phyloP scores from a whole-genome alignment of 1,284 basidiomycete species.

The Puccinia triticina region DNA sequence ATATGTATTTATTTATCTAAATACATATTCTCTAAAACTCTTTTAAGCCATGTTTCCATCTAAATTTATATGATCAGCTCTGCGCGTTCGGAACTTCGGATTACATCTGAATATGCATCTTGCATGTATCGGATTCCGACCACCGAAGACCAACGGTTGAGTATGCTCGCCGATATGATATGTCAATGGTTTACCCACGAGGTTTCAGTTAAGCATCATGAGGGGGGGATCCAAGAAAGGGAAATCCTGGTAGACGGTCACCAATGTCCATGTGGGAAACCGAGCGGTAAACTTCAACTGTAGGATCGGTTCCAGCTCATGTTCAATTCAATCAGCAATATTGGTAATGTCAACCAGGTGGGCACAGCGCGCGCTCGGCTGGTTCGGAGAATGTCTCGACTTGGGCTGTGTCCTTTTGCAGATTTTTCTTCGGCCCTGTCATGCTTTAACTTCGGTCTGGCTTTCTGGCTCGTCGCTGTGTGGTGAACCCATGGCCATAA shows the following conservation, averaged over 20 bases:
- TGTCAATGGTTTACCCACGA: neutral
- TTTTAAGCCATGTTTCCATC: no score
- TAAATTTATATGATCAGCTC: no score
- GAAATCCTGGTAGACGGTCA: neutral
- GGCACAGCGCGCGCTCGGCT: neutral
- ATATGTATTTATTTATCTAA: no score
- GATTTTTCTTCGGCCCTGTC: neutral
- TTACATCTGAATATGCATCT: no score
- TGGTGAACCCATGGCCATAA: constrained; percentile 2
- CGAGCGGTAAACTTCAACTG: neutral
- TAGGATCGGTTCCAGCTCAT: neutral
- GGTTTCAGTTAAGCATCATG: neutral
- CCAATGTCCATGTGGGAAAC: neutral
- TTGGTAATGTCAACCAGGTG: neutral
- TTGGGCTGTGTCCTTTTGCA: neutral
- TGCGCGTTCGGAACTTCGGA: no score
- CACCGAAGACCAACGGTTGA: no score
- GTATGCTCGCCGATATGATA: no score
- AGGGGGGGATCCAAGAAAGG: neutral
- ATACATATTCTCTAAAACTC: no score
- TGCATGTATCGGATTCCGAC: no score
- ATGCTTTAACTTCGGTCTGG: no score
- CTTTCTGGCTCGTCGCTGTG: neutral
- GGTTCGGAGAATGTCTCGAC: neutral
- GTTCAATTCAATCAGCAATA: neutral